Conservation (phyloP, 2,329 filamentous ascomycete species). For the Tolypocladium amazonense region DNA sequence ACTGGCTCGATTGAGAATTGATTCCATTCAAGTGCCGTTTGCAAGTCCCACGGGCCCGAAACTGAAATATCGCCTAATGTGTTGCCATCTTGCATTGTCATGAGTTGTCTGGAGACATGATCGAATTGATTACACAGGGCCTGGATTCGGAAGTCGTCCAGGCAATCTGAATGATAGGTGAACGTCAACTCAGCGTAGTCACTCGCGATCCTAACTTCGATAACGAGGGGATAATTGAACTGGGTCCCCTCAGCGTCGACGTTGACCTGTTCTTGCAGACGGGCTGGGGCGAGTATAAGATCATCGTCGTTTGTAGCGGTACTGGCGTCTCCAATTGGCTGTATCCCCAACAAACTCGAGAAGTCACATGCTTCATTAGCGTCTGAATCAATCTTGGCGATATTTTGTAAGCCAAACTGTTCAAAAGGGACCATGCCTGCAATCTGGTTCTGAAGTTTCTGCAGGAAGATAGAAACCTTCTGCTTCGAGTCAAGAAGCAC, state of each 20-base stretch:
- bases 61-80: background rate
- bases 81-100: background rate
- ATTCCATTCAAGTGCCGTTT: background rate
- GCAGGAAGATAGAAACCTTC: background rate
- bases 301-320: background rate
- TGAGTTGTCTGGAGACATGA: background rate
- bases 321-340: background rate
- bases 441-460: constrained; percentile 4
- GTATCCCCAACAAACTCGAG: background rate
- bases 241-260: background rate
- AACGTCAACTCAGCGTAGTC: background rate
- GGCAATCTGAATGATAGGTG: background rate
- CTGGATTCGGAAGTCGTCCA: background rate
- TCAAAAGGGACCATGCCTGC: constrained; percentile 2
- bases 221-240: constrained; percentile 4
- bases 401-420: background rate
- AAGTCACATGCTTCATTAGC: background rate
- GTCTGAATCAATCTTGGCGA: background rate
- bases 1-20: no score
- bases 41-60: background rate
- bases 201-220: background rate
- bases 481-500: background rate
- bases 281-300: background rate
- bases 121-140: background rate
- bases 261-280: background rate